Evolutionary conservation across 768 basidiomycete genomes (phyloP).

Genomic region (Auriscalpium microsporum): DNA sequence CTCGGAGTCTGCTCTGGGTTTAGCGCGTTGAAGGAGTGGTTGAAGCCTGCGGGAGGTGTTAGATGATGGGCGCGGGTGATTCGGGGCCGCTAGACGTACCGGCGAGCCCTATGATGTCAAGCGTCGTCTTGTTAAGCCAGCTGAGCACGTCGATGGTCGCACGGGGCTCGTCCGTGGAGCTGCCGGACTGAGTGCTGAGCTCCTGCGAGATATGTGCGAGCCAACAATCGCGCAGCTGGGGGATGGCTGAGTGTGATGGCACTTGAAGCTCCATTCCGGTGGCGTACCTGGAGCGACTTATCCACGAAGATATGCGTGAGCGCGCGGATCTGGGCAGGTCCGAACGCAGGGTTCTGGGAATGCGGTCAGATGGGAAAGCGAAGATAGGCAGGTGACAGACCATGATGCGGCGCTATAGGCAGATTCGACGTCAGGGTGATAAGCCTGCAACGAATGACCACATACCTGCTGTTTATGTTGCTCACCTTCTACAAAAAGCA

Average conservation of each 20-base stretch:
- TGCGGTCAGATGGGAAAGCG: background rate
- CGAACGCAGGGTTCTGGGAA: slow-evolving; percentile 1
- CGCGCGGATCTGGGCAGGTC: background rate
- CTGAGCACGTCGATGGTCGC: slow-evolving; percentile 5
- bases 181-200: background rate
- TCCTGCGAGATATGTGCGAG: slow-evolving; percentile 5
- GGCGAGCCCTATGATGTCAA: slow-evolving; percentile 20
- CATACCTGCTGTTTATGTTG: slow-evolving; percentile 5
- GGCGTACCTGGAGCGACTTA: background rate
- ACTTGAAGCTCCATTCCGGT: background rate
- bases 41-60: slow-evolving; percentile 25
- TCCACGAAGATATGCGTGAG: slow-evolving; percentile 1
- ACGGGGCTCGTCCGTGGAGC: background rate
- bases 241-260: background rate
- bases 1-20: background rate
- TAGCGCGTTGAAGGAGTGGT: slow-evolving; percentile 29
- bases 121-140: slow-evolving; percentile 16
- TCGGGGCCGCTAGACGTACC: slow-evolving; percentile 3
- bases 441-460: background rate
- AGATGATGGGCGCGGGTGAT: background rate
- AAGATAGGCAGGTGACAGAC: background rate
- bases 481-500: background rate
- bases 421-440: background rate
- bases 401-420: background rate
- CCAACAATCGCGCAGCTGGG: slow-evolving; percentile 24